A percentile compares a stretch with the other conserved stretches of the same genome.
phyloP scores from a whole-genome alignment of 371 early-diverging fungal species.

The Mortierella sp. region DNA sequence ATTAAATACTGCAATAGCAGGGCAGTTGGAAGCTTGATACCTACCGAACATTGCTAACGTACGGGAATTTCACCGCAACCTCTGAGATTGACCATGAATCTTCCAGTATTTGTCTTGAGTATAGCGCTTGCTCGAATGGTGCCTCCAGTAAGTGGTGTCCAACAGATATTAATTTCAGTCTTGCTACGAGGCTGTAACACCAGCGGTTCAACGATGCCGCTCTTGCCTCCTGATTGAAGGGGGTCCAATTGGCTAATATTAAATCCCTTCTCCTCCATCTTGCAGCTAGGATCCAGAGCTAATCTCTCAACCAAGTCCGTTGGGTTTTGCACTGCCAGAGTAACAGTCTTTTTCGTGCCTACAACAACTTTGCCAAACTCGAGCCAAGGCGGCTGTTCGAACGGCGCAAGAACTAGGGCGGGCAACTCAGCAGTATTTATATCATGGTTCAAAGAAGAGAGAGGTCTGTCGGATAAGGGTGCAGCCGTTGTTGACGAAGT shows the following conservation, averaged over 20 bases:
- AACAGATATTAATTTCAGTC: slow-evolving; percentile 36
- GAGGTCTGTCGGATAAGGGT: slow-evolving; percentile 17
- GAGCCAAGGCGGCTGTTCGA: slow-evolving; percentile 46
- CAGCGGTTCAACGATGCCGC: slow-evolving; percentile 12
- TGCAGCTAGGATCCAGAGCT: slow-evolving; percentile 28
- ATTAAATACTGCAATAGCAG: not conserved
- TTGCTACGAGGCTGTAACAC: slow-evolving; percentile 28
- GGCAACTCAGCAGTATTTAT: slow-evolving; percentile 27
- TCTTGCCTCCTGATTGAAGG: slow-evolving; percentile 10
- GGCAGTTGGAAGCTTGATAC: not conserved
- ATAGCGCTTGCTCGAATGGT: slow-evolving; percentile 39
- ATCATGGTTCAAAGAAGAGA: slow-evolving; percentile 23
- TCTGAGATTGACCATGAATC: slow-evolving; percentile 42
- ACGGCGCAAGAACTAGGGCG: slow-evolving; percentile 32
- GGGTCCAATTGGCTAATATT: slow-evolving; percentile 46
- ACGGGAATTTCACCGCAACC: slow-evolving; percentile 47
- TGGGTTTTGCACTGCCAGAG: slow-evolving; percentile 43
- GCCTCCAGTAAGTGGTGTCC: slow-evolving; percentile 45
- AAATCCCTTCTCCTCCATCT: slow-evolving; percentile 54
- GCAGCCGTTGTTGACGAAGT: slow-evolving; percentile 5
- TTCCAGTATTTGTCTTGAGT: slow-evolving; percentile 26
- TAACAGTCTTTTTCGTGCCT: slow-evolving; percentile 34
- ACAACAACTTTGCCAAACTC: slow-evolving; percentile 49
- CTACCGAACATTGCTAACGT: not conserved
- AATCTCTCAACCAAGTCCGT: slow-evolving; percentile 21